Percentiles rank a stretch among this genome's conserved stretches.
Conservation (phyloP, 1,139 yeast species). For the Nakaseomyces delphensis region DNA sequence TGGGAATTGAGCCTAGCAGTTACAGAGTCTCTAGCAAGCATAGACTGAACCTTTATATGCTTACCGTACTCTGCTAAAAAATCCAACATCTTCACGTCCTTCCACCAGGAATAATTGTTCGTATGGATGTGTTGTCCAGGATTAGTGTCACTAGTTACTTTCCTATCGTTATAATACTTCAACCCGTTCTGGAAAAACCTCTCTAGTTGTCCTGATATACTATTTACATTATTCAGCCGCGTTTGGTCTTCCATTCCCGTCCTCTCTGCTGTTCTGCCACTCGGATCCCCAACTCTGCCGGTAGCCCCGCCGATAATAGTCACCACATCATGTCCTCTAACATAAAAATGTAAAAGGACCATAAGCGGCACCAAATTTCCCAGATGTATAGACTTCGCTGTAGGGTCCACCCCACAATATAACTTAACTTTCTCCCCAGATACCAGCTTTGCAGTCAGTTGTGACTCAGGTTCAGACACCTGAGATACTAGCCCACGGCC, state of each 20-base stretch:
- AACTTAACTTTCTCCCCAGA: conserved; percentile 41
- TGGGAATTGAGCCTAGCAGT: conserved; percentile 61
- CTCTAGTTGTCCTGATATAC: conserved; percentile 55
- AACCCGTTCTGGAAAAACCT: conserved; percentile 54
- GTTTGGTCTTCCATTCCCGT: conserved; percentile 42
- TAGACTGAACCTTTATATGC: conserved; percentile 71
- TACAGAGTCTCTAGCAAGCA: conserved; percentile 86
- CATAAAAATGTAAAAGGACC: conserved; percentile 71
- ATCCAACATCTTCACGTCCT: conserved; percentile 59
- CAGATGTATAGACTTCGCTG: conserved; percentile 79
- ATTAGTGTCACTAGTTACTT: background rate
- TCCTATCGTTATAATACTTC: conserved; percentile 42
- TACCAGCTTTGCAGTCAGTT: conserved; percentile 17
- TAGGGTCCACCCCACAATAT: conserved; percentile 96
- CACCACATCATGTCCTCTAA: conserved; percentile 75
- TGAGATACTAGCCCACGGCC: conserved; percentile 33
- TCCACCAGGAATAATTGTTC: conserved; percentile 86
- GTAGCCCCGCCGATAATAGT: conserved; percentile 98
- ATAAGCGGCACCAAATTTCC: conserved; percentile 86
- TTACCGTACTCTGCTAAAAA: conserved; percentile 73
- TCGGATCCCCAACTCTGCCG: conserved; percentile 94
- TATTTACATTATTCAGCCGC: conserved; percentile 49
- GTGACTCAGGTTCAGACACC: conserved; percentile 26
- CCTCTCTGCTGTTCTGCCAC: conserved; percentile 80
- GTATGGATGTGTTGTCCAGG: conserved; percentile 28